Evolutionary conservation across 371 early-diverging fungal species (phyloP).

Genomic region (Mucor piriformis): DNA sequence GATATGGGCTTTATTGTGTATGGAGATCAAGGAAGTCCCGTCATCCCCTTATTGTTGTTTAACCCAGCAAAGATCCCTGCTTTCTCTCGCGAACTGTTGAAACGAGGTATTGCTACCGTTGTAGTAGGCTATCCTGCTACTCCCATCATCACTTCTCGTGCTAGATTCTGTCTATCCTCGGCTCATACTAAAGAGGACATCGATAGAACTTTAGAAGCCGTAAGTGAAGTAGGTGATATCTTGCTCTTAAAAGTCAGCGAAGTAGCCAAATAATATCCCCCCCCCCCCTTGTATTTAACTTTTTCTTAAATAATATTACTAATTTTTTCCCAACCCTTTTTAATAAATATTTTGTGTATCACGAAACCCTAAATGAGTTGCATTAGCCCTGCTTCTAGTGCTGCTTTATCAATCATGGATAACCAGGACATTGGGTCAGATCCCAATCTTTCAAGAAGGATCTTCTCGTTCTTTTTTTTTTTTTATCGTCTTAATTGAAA

Average conservation of each 20-base stretch:
- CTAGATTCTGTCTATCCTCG: slow-evolving; percentile 96
- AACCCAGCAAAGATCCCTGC: slow-evolving; percentile 98
- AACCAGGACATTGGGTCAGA: too few species aligned
- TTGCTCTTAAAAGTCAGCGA: slow-evolving; percentile 53
- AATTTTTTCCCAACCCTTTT: background rate
- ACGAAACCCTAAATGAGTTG: too few species aligned
- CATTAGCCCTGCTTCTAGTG: too few species aligned
- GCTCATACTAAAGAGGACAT: slow-evolving; percentile 97
- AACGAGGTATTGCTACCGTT: slow-evolving; percentile 95
- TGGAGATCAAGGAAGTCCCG: slow-evolving; percentile 94
- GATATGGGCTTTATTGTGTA: slow-evolving; percentile 95
- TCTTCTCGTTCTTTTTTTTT: too few species aligned
- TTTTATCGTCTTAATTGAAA: too few species aligned
- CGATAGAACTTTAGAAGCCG: slow-evolving; percentile 58
- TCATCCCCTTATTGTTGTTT: slow-evolving; percentile 96
- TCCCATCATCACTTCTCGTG: slow-evolving; percentile 96
- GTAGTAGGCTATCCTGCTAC: slow-evolving; percentile 99
- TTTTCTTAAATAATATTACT: background rate
- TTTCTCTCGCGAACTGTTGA: slow-evolving; percentile 92
- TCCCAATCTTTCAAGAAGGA: too few species aligned
- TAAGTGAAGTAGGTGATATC: slow-evolving; percentile 63
- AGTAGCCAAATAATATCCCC: slow-evolving; percentile 6
- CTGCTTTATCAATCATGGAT: too few species aligned
- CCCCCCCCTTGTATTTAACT: background rate
- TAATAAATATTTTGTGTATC: too few species aligned